These are phyloP conservation scores for Capronia coronata DNA, from an alignment of 2,329 filamentous ascomycete species.

Conservation along the genomic window DNA sequence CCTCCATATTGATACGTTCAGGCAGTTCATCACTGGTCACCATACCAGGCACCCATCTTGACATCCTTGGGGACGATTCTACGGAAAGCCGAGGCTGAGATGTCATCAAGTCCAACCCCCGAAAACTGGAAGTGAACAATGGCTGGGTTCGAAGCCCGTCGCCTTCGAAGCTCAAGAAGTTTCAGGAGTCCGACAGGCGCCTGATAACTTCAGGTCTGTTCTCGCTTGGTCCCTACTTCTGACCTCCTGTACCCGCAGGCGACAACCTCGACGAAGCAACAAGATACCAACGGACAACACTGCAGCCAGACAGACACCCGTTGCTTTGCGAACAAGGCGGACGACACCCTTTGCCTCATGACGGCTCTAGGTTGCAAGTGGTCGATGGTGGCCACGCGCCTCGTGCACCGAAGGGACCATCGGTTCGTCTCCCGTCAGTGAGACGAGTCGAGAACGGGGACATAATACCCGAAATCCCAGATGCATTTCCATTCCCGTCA, in stretches of 20 bases:
- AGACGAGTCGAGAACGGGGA: too few relatives aligned
- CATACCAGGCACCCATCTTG: slow-evolving; percentile 2
- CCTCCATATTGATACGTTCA: slow-evolving; percentile 2
- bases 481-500: too few relatives aligned
- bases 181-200: slow-evolving; percentile 13
- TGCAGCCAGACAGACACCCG: too few relatives aligned
- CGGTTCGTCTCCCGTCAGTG: too few relatives aligned
- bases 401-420: too few relatives aligned
- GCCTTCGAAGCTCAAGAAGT: slow-evolving; percentile 15
- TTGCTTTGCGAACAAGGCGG: too few relatives aligned
- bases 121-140: slow-evolving; percentile 1
- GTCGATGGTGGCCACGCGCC: too few relatives aligned
- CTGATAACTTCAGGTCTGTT: slow-evolving; percentile 20
- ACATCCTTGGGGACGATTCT: background rate
- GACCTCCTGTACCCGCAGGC: slow-evolving; percentile 1
- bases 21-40: background rate
- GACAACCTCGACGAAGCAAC: background rate
- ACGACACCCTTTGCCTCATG: too few relatives aligned
- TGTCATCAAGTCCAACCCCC: slow-evolving; percentile 7
- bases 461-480: too few relatives aligned
- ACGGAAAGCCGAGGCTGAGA: slow-evolving; percentile 1
- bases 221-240: slow-evolving; percentile 19
- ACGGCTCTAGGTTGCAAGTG: too few relatives aligned
- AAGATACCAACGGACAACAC: too few relatives aligned
- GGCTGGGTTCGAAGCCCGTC: slow-evolving; percentile 14